Evolutionary conservation across 306 rosid species (phyloP), one percentile per base, ranked within the genome.

Genomic region (Quercus suber): DNA sequence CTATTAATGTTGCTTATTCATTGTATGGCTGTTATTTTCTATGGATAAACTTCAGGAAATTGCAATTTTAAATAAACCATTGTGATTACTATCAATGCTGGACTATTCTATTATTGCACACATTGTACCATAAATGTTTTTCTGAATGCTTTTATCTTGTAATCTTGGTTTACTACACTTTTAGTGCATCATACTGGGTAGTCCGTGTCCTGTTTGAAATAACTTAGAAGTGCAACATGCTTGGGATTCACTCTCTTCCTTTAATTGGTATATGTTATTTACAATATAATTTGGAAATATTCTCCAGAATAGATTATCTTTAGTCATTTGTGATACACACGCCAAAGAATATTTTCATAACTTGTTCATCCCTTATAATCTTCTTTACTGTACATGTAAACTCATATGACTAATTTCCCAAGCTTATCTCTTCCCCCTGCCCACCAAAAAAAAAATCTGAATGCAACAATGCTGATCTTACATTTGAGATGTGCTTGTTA

Each of bases 401-500:
- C 69, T 27, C 41, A 27, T 61, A 45, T 2, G 52, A 11, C 52
- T 27, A 28, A 27, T 61, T 61, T 61, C 69, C 69, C 69, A 27
- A 27, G 18, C 28, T 61, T 61, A 27, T 61, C 19, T 19, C n/a
- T 23, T 21, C 17, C 17, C 64, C 23, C 23, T 6, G 3, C 35
- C 20, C 11, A 10, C 49, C 6, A 0, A 17, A 31, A 30, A 27
- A 30, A 30, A 65, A 12, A n/a, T 41, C 27, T 35, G 73, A 12
- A 19, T n/a, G 19, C 4, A 12, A 43, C 5, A 45, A 51, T 25
- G 8, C 25, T 52, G 60, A 28, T 14, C 58, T 53, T 2, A 56
- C 58, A 70, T 73, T 70, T 19, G 63, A 77, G 73, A 56, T 68
- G 60, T 75, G 55, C 72, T 80, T 74, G 77, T 79, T 75, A 61